Evolutionary conservation across 2,329 filamentous ascomycete species (phyloP), one percentile per base, ranked within the genome.

Genomic region (Colletotrichum lini): DNA sequence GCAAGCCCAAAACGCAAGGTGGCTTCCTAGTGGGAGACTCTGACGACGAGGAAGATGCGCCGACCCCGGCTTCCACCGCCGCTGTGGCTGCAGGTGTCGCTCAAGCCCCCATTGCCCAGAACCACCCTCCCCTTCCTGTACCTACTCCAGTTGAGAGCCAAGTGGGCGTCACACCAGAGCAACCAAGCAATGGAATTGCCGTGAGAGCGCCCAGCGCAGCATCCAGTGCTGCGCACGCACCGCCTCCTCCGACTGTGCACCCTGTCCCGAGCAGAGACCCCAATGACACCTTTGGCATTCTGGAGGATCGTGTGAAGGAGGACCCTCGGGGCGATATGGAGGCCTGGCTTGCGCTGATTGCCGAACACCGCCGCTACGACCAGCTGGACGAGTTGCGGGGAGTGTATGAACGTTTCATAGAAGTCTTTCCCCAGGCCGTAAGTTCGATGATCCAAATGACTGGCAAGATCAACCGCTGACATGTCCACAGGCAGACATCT

Each of bases 271-370:
- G 78, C 71, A 77, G 79, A 78, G 72, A 79, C 62, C 90, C 92
- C 67, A 89, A 92, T 82, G 93, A 97, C 82, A 89, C 89, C 74
- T 87, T 96, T 76, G 91, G 92, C 69, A 89, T 95, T 70, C 87
- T 98, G 78, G 96, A 99, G 84, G 94, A 96, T 80, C 92, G 96
- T 78, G 93, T 98, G 80, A 92, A 93, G 79, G 94, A 98, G 78
- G 96, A 99, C 79, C 94, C 96, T 18, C 93, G 94, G 77, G 96
- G 96, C 78, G 95, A 98, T 77, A 90, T 96, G 82, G 93, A 96
- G 80, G 94, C 96, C 42, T 99, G 96, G 96, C 84, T 97, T 77
- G 89, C 90, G 74, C 87, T 99, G 79, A 96, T 99, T 79, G 89
- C 90, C 75, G 94, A 98, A 79, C 90, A 98, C 81, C 92, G 92